A percentile compares a stretch with the other conserved stretches of the same genome.
Evolutionary conservation across 1,284 basidiomycete species (phyloP).

Genomic region (Microbotryum lychnidis-dioicae): DNA sequence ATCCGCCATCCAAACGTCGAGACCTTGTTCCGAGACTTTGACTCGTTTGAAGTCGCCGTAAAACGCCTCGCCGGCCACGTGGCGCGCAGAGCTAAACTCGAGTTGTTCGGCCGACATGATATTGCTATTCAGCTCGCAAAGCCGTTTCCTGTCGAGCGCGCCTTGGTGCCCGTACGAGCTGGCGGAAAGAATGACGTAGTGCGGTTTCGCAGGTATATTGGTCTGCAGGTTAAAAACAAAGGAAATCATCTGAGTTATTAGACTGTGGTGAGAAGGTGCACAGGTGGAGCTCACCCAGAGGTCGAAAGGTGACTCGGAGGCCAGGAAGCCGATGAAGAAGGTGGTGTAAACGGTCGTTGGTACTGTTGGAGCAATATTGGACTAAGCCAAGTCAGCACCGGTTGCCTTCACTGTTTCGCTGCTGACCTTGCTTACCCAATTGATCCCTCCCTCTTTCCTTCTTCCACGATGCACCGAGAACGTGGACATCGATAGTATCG

Average conservation of each 20-base stretch:
- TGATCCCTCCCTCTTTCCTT: constrained; percentile 65
- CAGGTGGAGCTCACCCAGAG: constrained; percentile 9
- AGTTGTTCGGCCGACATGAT: constrained; percentile 47
- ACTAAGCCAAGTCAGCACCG: not conserved
- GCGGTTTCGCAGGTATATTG: constrained; percentile 42
- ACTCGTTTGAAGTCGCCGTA: constrained; percentile 33
- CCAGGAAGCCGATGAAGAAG: constrained; percentile 58
- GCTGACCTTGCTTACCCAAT: constrained; percentile 48
- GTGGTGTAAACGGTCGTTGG: constrained; percentile 63
- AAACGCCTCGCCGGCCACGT: constrained; percentile 11
- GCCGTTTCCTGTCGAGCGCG: constrained; percentile 49
- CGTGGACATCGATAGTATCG: constrained; percentile 67
- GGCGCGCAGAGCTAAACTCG: constrained; percentile 14
- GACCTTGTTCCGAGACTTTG: constrained; percentile 36
- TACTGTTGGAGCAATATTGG: constrained; percentile 45
- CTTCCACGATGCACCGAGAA: constrained; percentile 70
- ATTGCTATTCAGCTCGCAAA: constrained; percentile 62
- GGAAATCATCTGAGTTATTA: not conserved
- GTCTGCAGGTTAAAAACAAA: not conserved
- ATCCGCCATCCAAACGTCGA: constrained; percentile 12
- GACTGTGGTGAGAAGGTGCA: not conserved
- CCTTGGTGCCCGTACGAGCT: constrained; percentile 54
- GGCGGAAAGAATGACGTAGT: constrained; percentile 63
- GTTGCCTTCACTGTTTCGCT: not conserved
- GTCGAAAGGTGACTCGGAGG: constrained; percentile 25